These are phyloP conservation scores for Wickerhamiella sergipiensis DNA, from an alignment of 805 yeast genomes.

Conservation along the genomic window DNA sequence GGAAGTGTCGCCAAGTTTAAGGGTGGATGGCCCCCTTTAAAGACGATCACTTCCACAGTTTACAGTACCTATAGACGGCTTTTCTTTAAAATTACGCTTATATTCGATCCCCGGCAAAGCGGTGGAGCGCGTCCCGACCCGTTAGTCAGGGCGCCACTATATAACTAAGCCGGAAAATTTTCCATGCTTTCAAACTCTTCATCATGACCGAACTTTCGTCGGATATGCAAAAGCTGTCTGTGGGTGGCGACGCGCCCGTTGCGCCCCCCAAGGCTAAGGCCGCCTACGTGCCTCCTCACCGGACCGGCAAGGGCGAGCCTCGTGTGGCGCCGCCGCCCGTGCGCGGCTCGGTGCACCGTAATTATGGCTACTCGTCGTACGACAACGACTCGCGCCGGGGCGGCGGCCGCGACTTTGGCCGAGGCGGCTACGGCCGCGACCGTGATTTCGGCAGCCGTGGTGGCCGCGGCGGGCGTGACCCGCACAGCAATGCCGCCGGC, in stretches of 20 bases:
- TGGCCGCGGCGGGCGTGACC: slow-evolving; percentile 23
- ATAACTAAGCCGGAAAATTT: slow-evolving; percentile 1
- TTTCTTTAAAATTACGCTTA: no score
- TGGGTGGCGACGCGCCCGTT: slow-evolving; percentile 23
- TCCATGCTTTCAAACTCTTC: slow-evolving; percentile 1
- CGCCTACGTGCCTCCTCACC: slow-evolving; percentile 46
- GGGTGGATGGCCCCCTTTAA: no score
- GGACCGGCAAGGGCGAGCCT: slow-evolving; percentile 12
- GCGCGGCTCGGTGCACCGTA: slow-evolving; percentile 15
- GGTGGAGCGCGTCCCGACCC: no score
- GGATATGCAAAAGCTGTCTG: slow-evolving; percentile 43
- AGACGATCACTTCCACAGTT: no score
- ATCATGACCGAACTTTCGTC: slow-evolving; percentile 48
- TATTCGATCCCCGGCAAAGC: no score
- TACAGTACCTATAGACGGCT: no score
- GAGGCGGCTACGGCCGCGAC: slow-evolving; percentile 22
- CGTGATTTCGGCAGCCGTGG: slow-evolving; percentile 23
- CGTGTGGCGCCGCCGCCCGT: slow-evolving; percentile 17
- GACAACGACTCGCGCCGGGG: slow-evolving; percentile 17
- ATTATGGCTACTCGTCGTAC: slow-evolving; percentile 15
- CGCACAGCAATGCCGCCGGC: slow-evolving; percentile 32
- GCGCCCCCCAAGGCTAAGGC: slow-evolving; percentile 9
- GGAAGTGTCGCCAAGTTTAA: slow-evolving; percentile 28
- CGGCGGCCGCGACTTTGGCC: slow-evolving; percentile 15
- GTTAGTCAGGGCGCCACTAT: background rate